Evolutionary conservation across 2,329 filamentous ascomycete species (phyloP), one percentile per base, ranked within the genome.

Genomic region (Massarina eburnea): DNA sequence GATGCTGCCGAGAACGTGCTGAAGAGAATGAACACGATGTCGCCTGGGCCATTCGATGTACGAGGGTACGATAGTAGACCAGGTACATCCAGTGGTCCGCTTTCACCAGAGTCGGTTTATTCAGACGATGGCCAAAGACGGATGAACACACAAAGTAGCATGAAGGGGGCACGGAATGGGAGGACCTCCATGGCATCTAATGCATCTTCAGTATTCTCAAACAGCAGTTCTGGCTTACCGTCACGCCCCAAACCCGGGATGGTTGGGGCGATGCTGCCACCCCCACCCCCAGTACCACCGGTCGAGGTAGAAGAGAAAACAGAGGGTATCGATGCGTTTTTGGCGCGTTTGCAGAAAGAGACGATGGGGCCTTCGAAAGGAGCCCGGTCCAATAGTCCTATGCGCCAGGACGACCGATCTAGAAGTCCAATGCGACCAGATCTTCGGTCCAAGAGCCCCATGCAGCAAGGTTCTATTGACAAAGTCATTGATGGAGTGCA

Each of bases 41-140:
- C 81, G 1, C 82, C 85, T 1, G 85, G 83, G 0, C 85, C 85
- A 0, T 88, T 89, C 57, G 81, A 83, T 52, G 66, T 76, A 36
- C 54, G 24, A 70, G 41, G 21, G 61, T 43, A 52, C 24, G 55
- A 64, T 22, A 55, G 64, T 33, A 61, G 63, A 44, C 66, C 66
- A 19, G 66, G 63, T 27, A 65, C 61, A 44, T 54, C 62, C 8
- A 51, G 69, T 71, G 54, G 71, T 68, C 54, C 60, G 43, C 59
- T 52, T 44, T 46, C 51, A 37, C 51, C 58, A 15, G 26, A 42
- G 27, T 47, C 54, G 52, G 52, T 26, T 46, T 61, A 62, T 47
- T 41, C 58, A 58, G 17, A 68, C 52, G 44, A 61, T 44, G 51
- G 65, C 58, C 54, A 72, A 44, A 63, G 57, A 41, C 67, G 70